Base-by-base conservation (phyloP, 2,329 filamentous ascomycete genomes). In the Gnomoniopsis sp. region DNA sequence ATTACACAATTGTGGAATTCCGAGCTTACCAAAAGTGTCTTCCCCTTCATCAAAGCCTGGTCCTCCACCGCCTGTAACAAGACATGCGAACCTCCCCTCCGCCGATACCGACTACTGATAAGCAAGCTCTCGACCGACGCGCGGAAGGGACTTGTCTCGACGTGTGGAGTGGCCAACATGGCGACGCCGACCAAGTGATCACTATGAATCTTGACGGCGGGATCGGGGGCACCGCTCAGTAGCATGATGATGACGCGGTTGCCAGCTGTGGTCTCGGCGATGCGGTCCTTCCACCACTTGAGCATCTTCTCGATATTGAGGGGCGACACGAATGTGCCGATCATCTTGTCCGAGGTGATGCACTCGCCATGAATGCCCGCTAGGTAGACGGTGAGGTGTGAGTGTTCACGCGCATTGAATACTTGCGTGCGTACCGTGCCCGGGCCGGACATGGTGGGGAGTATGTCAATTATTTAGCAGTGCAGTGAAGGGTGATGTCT, bases 321-420 rank as follows among this genome's bases (percentile, higher is more conserved):
- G 0, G 85, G 84, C n/a, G 83, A 82, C 15, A 85, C 73, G 67
- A 87, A 88, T 4, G 78, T 82, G 26, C 81, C 81, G 38, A 84
- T 76, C 62, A 79, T 81, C 66, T 78, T 75, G 70, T 85, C 83
- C 60, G 78, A 73, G 4, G 79, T 80, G 67, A 88, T 84, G 71
- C 84, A 86, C 15, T 78, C 76, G 59, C 77, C 79, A 64, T 87
- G 85, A 23, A 88, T 75, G 49, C 78, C 76, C 38, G 83, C 83
- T 19, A 88, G 75, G 65, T 83, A 82, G 17, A 79, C 77, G 23
- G 84, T 74, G 22, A 87, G 75, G 65, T 82, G 77, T 30, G 72
- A 66, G 64, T 87, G 81, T 38, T 73, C 68, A 8, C 66, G 67
- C 3, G 76, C 70, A 26, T 74, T 71, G 69, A 81, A 83, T 63